Conservation (phyloP, 2,329 filamentous ascomycete genomes). For the Arthroderma uncinatum region DNA sequence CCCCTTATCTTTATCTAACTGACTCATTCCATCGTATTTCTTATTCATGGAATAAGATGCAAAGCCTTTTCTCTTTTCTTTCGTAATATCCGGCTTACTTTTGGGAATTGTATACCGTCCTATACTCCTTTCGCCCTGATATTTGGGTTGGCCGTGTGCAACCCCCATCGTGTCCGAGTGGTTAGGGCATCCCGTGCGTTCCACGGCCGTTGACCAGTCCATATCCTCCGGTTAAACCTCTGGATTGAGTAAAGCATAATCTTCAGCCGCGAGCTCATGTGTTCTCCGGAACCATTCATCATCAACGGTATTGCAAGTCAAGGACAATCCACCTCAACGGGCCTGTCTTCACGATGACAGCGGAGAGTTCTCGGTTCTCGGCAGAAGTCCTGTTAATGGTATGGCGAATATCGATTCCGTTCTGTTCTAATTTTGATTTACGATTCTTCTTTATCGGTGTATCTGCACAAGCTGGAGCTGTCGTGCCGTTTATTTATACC, state of each 20-base stretch:
- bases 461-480: background rate
- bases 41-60: background rate
- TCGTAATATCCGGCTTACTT: background rate
- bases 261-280: background rate
- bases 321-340: background rate
- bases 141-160: background rate
- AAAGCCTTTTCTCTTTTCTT: background rate
- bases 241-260: background rate
- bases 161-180: background rate
- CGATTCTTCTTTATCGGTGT: background rate
- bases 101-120: background rate
- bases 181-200: background rate
- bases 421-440: background rate
- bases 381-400: conserved; percentile 15
- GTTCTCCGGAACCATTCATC: background rate
- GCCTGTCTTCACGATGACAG: background rate
- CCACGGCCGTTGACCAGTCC: background rate
- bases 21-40: background rate
- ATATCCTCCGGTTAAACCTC: background rate
- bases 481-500: background rate
- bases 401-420: background rate
- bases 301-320: background rate
- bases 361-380: conserved; percentile 8
- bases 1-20: background rate
- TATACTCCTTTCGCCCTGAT: background rate